A percentile compares a stretch with the other conserved stretches of the same genome.
Conservation (phyloP, 1,284 basidiomycete genomes). For the Microstroma glucosiphilum region DNA sequence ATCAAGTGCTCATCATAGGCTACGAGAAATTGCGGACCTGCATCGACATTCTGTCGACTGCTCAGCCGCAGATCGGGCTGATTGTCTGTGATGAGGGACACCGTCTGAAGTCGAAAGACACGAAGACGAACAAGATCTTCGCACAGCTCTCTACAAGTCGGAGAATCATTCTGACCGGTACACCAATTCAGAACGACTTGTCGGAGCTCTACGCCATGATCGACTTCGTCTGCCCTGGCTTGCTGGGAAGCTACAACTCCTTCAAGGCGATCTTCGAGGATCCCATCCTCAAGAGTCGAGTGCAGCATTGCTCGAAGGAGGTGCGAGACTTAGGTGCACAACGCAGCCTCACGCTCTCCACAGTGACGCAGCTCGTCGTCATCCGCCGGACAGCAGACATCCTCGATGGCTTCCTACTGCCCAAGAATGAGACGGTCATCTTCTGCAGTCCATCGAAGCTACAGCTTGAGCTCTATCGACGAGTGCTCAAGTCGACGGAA, state of each 20-base stretch:
- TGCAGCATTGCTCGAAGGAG: slow-evolving; percentile 66
- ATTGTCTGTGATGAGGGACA: slow-evolving; percentile 98
- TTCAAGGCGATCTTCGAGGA: slow-evolving; percentile 66
- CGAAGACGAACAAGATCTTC: slow-evolving; percentile 87
- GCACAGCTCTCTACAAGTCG: slow-evolving; percentile 68
- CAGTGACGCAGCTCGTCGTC: slow-evolving; percentile 77
- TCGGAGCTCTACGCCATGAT: slow-evolving; percentile 94
- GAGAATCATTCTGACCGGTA: slow-evolving; percentile 80
- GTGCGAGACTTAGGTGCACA: slow-evolving; percentile 70
- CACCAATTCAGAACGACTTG: slow-evolving; percentile 91
- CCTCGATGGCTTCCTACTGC: slow-evolving; percentile 76
- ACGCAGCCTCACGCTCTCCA: slow-evolving; percentile 55
- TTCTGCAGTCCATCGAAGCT: slow-evolving; percentile 51
- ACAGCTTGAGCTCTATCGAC: slow-evolving; percentile 73
- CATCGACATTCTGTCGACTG: slow-evolving; percentile 30
- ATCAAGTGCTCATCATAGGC: slow-evolving; percentile 82
- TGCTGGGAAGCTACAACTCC: slow-evolving; percentile 57
- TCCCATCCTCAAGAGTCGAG: slow-evolving; percentile 80
- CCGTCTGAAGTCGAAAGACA: slow-evolving; percentile 82
- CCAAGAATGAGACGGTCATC: slow-evolving; percentile 64
- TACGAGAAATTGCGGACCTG: slow-evolving; percentile 74
- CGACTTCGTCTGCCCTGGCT: slow-evolving; percentile 85
- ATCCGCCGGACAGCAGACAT: slow-evolving; percentile 69
- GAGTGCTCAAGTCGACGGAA: slow-evolving; percentile 54
- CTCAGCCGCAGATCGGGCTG: slow-evolving; percentile 72